Conservation (phyloP, 1,284 basidiomycete genomes). For the Xerocomus amazonicus region DNA sequence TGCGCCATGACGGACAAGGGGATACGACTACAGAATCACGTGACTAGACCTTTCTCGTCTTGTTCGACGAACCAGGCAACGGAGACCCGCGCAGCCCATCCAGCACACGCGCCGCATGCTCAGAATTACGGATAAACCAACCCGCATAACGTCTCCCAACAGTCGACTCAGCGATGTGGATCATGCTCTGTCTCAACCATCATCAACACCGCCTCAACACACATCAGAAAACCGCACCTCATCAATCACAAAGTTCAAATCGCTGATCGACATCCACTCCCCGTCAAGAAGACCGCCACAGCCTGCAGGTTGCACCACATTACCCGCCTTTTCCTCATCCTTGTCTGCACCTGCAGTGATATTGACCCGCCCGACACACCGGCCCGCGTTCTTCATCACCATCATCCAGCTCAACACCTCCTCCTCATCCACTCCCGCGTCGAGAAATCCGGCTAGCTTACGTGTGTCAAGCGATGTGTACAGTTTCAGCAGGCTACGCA, state of each 20-base stretch:
- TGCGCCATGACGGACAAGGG: too few species aligned
- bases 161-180: conserved; percentile 92
- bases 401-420: conserved; percentile 96
- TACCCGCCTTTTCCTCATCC: conserved; percentile 25
- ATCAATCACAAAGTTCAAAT: conserved; percentile 94
- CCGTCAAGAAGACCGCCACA: conserved; percentile 75
- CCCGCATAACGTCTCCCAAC: conserved; percentile 91
- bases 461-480: conserved; percentile 92
- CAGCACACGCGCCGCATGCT: conserved; percentile 81
- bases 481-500: conserved; percentile 90
- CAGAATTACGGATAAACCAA: conserved; percentile 95
- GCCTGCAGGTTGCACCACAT: background rate
- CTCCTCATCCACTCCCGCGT: conserved; percentile 76
- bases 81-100: conserved; percentile 75
- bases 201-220: conserved; percentile 5
- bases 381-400: conserved; percentile 89
- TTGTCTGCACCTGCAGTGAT: conserved; percentile 20
- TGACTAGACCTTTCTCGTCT: conserved; percentile 5
- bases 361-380: conserved; percentile 58
- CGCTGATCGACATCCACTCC: conserved; percentile 84
- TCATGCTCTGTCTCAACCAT: conserved; percentile 68
- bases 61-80: conserved; percentile 39
- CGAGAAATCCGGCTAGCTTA: conserved; percentile 90
- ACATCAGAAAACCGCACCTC: conserved; percentile 50
- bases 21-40: too few species aligned